These are phyloP conservation scores for Desmodesmus armatus DNA, from an alignment of 139 green algal genomes.

Conservation along the genomic window DNA sequence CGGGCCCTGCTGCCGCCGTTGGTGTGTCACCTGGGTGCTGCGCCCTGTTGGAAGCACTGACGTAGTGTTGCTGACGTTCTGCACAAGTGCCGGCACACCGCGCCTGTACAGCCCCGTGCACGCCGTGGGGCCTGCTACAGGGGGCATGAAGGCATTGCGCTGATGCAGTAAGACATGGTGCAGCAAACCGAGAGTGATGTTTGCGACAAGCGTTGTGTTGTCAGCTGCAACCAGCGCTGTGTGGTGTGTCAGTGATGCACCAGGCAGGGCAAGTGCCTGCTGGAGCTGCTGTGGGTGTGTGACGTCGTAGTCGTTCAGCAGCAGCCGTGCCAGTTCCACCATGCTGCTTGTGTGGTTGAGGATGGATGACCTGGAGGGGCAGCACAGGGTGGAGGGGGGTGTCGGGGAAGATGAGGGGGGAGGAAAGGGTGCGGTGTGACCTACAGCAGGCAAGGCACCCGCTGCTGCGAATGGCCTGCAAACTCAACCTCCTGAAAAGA, in stretches of 20 bases:
- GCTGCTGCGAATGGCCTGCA: too few species aligned
- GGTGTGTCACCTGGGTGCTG: not conserved
- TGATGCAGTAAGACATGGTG: not conserved
- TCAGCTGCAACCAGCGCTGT: not conserved
- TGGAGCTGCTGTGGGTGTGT: not conserved
- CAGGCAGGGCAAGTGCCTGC: too few species aligned
- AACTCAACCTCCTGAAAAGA: too few species aligned
- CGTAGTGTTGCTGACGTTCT: too few species aligned
- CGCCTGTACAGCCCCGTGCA: not conserved
- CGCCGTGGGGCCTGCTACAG: not conserved
- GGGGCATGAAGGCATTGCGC: not conserved
- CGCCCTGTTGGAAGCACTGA: too few species aligned
- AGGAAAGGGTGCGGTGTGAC: too few species aligned
- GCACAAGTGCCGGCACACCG: too few species aligned
- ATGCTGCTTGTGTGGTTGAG: conserved; percentile 27
- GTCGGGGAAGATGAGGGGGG: too few species aligned
- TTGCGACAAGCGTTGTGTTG: not conserved
- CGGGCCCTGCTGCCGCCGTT: not conserved
- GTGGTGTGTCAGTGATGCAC: too few species aligned
- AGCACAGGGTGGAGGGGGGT: too few species aligned
- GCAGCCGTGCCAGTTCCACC: not conserved
- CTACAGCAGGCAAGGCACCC: too few species aligned
- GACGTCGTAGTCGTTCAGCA: not conserved
- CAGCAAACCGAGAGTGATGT: not conserved
- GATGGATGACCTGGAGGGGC: not conserved